These are phyloP conservation scores for Zygoascus sp. DNA, from an alignment of 1,139 yeast species.

Conservation along the genomic window DNA sequence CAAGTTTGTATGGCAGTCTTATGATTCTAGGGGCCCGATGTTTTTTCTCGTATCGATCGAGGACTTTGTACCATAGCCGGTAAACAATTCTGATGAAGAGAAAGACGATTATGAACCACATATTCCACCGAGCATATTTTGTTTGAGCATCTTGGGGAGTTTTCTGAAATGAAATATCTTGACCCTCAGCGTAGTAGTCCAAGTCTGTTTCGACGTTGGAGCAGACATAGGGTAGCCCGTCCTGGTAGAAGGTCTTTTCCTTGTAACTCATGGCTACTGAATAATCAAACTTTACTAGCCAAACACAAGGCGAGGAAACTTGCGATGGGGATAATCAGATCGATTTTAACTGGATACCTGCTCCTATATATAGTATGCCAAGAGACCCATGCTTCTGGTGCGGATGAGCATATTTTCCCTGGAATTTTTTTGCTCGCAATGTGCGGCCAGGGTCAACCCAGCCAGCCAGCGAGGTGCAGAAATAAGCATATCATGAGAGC, in stretches of 20 bases:
- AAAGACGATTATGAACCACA: conserved; percentile 7
- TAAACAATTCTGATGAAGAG: conserved; percentile 6
- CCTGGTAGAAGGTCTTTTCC: conserved; percentile 7
- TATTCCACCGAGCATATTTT: conserved; percentile 8
- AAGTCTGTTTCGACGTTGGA: neutral
- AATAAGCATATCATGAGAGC: too few species aligned
- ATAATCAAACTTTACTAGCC: neutral
- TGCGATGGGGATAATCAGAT: neutral
- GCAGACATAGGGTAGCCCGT: conserved; percentile 9
- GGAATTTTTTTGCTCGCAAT: neutral
- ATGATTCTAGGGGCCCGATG: neutral
- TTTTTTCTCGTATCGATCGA: neutral
- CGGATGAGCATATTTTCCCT: neutral
- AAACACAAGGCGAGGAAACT: neutral
- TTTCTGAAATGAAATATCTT: conserved; percentile 1
- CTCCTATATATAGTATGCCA: neutral
- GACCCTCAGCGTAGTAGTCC: conserved; percentile 8
- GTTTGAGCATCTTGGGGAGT: conserved; percentile 2
- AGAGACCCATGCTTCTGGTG: neutral
- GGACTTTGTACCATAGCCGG: conserved; percentile 6
- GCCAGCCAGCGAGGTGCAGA: too few species aligned
- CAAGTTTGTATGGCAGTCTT: neutral
- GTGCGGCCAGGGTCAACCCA: neutral
- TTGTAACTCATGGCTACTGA: neutral
- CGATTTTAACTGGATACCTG: neutral